Evolutionary conservation across 2,329 filamentous ascomycete species (phyloP).

Genomic region (Aspergillus sp.): DNA sequence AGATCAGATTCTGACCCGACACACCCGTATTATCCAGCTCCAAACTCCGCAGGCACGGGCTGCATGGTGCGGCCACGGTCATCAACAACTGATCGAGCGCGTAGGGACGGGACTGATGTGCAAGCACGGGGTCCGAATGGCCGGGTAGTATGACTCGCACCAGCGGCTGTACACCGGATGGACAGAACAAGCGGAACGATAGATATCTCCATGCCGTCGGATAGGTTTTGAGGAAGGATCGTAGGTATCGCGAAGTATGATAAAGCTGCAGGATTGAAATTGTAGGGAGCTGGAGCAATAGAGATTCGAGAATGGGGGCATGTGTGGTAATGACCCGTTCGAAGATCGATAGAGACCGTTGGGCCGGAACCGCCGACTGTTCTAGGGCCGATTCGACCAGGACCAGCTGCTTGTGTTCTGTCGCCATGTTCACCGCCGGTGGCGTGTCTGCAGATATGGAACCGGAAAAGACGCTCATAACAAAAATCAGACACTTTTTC

Average conservation of each 20-base stretch:
- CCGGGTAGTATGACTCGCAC: slow-evolving; percentile 28
- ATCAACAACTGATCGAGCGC: slow-evolving; percentile 51
- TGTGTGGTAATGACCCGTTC: slow-evolving; percentile 50
- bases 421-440: slow-evolving; percentile 4
- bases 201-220: slow-evolving; percentile 54
- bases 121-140: slow-evolving; percentile 23
- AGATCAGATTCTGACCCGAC: slow-evolving; percentile 49
- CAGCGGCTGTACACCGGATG: slow-evolving; percentile 27
- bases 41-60: slow-evolving; percentile 47
- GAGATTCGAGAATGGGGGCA: slow-evolving; percentile 51
- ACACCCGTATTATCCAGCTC: slow-evolving; percentile 56
- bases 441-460: background rate
- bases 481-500: background rate
- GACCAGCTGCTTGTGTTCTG: slow-evolving; percentile 10
- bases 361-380: slow-evolving; percentile 13
- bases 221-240: slow-evolving; percentile 47
- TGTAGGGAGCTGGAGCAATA: slow-evolving; percentile 51
- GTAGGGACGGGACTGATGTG: slow-evolving; percentile 49
- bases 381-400: slow-evolving; percentile 20
- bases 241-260: slow-evolving; percentile 49
- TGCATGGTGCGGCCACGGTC: slow-evolving; percentile 49
- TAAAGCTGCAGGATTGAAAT: slow-evolving; percentile 50
- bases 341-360: slow-evolving; percentile 39
- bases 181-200: slow-evolving; percentile 47
- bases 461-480: slow-evolving; percentile 10